Evolutionary conservation across 2,329 filamentous ascomycete species (phyloP).

Genomic region (Calonectria fujianensis): DNA sequence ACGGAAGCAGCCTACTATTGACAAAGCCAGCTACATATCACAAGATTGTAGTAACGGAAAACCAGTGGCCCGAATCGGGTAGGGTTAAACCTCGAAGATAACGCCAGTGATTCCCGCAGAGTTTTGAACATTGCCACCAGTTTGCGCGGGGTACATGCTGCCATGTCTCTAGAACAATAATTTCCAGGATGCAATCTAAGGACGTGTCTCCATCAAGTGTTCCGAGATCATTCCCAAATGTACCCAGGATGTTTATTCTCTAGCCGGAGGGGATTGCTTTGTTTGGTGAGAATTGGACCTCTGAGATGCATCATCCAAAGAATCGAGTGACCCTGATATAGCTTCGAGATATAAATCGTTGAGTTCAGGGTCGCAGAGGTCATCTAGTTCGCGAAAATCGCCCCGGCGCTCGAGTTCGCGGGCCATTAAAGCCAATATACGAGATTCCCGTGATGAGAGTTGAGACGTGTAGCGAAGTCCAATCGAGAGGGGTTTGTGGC

Average conservation of each 20-base stretch:
- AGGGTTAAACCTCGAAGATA: too few relatives aligned
- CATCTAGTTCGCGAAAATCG: neutral
- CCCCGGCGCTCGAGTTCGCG: neutral
- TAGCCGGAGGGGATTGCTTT: neutral
- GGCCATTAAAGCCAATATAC: neutral
- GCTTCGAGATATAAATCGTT: conserved; percentile 3
- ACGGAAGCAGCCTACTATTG: too few relatives aligned
- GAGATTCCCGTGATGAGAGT: neutral
- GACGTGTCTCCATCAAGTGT: neutral
- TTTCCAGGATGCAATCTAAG: neutral
- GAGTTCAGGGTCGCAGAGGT: neutral
- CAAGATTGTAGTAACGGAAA: too few relatives aligned
- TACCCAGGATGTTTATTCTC: neutral
- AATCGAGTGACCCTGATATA: neutral
- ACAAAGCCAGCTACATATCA: too few relatives aligned
- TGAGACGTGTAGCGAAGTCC: neutral
- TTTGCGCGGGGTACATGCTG: too few relatives aligned
- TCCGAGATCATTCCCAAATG: neutral
- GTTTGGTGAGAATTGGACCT: neutral
- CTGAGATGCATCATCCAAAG: neutral
- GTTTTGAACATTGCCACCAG: too few relatives aligned
- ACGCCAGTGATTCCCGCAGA: too few relatives aligned
- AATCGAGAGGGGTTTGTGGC: neutral
- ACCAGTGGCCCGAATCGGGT: too few relatives aligned
- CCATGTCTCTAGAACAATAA: too few relatives aligned